Conservation (phyloP, 2,329 filamentous ascomycete species). For the Aspergillus eucalypticola region DNA sequence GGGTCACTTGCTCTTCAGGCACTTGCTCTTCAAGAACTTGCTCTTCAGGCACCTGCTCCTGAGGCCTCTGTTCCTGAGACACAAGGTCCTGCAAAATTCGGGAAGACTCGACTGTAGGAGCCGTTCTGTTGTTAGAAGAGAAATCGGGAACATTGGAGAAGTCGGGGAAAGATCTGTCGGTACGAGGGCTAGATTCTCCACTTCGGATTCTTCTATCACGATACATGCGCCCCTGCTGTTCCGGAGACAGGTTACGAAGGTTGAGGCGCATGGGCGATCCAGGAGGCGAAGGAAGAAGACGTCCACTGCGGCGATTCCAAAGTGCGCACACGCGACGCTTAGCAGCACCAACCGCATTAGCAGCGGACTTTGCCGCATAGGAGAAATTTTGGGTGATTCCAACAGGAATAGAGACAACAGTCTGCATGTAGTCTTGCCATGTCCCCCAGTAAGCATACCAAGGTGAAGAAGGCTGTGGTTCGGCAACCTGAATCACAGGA, state of each 20-base stretch:
- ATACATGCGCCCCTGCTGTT: slow-evolving; percentile 17
- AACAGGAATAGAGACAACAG: slow-evolving; percentile 1
- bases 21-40: too few species aligned
- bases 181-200: slow-evolving; percentile 11
- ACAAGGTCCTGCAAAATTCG: neutral
- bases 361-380: slow-evolving; percentile 17
- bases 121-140: neutral
- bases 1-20: too few species aligned
- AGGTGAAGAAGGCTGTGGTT: neutral
- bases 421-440: slow-evolving; percentile 7
- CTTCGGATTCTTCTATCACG: slow-evolving; percentile 17
- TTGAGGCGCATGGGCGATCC: slow-evolving; percentile 19
- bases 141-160: slow-evolving; percentile 15
- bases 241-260: slow-evolving; percentile 15
- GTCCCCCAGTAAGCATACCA: slow-evolving; percentile 6
- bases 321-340: slow-evolving; percentile 13
- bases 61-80: neutral
- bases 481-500: neutral
- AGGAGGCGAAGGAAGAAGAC: neutral
- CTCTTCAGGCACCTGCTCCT: too few species aligned
- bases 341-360: slow-evolving; percentile 12
- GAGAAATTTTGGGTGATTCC: slow-evolving; percentile 8
- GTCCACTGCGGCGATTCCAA: slow-evolving; percentile 2
- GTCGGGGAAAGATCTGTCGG: slow-evolving; percentile 17
- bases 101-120: neutral